Evolutionary conservation across 192 early-diverging fungal species (phyloP).

Genomic region (Rhizoclosmatium globosum): DNA sequence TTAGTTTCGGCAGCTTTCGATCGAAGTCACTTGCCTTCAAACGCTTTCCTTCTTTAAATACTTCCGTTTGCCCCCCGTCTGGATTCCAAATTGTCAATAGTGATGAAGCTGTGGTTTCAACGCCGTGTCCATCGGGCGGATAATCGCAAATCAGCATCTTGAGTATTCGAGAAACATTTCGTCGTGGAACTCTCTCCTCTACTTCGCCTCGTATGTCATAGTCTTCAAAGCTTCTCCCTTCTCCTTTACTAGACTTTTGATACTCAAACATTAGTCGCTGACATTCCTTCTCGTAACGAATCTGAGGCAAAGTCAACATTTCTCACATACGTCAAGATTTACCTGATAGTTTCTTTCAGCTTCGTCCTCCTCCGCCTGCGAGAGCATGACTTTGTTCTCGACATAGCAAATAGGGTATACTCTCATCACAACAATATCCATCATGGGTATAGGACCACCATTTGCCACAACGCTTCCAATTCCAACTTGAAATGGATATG

Average conservation of each 20-base stretch:
- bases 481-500: constrained; percentile 35
- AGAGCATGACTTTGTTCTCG: constrained; percentile 57
- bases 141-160: constrained; percentile 22
- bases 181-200: constrained; percentile 2
- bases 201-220: constrained; percentile 1
- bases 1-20: constrained; percentile 23
- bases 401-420: constrained; percentile 60
- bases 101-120: neutral
- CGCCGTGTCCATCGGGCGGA: neutral
- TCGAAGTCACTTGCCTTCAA: constrained; percentile 50
- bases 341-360: constrained; percentile 19
- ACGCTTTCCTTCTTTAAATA: constrained; percentile 63
- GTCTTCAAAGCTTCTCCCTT: neutral
- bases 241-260: neutral
- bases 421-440: constrained; percentile 69
- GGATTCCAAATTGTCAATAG: constrained; percentile 60
- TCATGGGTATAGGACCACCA: constrained; percentile 67
- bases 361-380: constrained; percentile 61
- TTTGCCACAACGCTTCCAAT: constrained; percentile 49
- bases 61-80: constrained; percentile 42
- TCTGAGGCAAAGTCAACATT: neutral
- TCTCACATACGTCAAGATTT: neutral
- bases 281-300: neutral
- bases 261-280: neutral
- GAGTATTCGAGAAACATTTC: constrained; percentile 21